phyloP scores from a whole-genome alignment of 2,329 filamentous ascomycete genomes.

The Trichophyton verrucosum region DNA sequence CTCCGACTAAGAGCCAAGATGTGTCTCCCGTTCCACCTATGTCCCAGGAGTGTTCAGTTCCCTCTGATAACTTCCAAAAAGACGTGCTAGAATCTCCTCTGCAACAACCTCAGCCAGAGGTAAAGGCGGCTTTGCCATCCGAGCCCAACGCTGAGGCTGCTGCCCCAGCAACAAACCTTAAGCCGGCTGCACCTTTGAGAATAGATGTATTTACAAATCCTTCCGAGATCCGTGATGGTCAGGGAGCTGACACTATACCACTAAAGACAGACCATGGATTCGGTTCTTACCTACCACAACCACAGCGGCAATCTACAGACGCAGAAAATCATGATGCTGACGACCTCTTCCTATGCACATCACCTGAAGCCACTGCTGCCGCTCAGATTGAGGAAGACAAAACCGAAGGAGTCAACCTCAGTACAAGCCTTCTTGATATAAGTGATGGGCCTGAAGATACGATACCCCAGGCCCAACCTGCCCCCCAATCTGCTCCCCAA shows the following conservation, averaged over 20 bases:
- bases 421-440: not conserved
- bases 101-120: not conserved
- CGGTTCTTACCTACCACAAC: constrained; percentile 16
- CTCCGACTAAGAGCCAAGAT: not conserved
- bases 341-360: not conserved
- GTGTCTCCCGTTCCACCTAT: not conserved
- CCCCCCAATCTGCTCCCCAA: not conserved
- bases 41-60: not conserved
- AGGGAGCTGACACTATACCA: constrained; percentile 8
- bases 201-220: constrained; percentile 13
- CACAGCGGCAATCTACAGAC: not conserved
- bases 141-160: not conserved
- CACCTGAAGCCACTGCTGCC: not conserved
- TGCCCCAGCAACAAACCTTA: not conserved
- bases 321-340: not conserved
- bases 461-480: not conserved
- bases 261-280: constrained; percentile 13
- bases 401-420: not conserved
- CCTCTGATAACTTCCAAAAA: not conserved
- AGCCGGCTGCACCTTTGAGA: not conserved
- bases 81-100: not conserved
- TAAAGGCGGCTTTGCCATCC: not conserved
- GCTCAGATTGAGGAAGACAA: not conserved
- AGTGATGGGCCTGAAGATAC: not conserved
- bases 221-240: constrained; percentile 4